Evolutionary conservation across 2,329 filamentous ascomycete genomes (phyloP), one percentile per base, ranked within the genome.

Genomic region (Madurella fahalii): DNA sequence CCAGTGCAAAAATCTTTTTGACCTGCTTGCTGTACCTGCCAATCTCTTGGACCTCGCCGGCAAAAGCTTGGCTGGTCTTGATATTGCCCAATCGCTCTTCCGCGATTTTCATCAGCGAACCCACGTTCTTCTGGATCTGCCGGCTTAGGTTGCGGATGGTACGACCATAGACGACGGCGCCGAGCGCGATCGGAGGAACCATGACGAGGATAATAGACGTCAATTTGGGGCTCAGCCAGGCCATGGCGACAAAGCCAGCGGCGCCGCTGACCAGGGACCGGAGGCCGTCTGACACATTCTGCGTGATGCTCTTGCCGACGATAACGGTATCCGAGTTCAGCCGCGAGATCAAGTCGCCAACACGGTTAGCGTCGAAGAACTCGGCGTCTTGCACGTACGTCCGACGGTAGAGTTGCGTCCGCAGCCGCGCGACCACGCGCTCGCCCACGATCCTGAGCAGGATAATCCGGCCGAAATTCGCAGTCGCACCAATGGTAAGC

Each of bases 331-430:
- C 95, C 2, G 92, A 95, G 65, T 93, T 92, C 44, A 99, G 83
- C 39, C 95, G 87, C 39, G 93, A 97, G 66, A 99, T 96, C 63
- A 99, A 76, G 69, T 99, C 94, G 69, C 94, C 94, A 25, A 96
- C 92, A 25, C 94, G 83, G 73, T 99, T 99, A 40, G 94, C 94
- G 69, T 99, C 94, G 67, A 99, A 99, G 75, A 99, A 99, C 67
- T 97, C 94, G 55, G 94, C 94, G 70, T 99, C 94, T 70, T 99
- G 94, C n/a, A 94, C 81, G 64, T 95, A 95, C 0, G 94, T 99
- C 60, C 88, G 84, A 61, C 90, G 84, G 74, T 95, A 99, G 4
- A 99, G 83, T 67, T 90, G 88, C 15, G 92, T 93, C 57, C 94
- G 84, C 52, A 99, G 79, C 63, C 93, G 84, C 11, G 93, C 87